Conservation (phyloP, 805 yeast species). For the Pichia cephalocereana region DNA sequence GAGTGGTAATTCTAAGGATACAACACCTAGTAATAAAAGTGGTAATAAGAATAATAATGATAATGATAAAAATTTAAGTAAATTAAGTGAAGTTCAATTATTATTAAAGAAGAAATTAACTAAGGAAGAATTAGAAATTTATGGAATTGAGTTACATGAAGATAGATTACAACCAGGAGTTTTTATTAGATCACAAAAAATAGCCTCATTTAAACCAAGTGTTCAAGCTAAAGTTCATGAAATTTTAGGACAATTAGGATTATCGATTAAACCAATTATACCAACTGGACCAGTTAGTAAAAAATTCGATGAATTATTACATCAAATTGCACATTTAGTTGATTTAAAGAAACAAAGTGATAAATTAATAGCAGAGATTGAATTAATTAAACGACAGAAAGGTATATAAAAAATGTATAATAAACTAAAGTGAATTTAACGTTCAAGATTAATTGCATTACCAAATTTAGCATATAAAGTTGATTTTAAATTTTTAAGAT, state of each 20-base stretch:
- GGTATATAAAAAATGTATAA: slow-evolving; percentile 11
- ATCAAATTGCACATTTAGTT: slow-evolving; percentile 58
- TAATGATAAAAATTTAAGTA: background rate
- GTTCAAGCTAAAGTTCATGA: slow-evolving; percentile 52
- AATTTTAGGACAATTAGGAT: slow-evolving; percentile 65
- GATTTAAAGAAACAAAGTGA: slow-evolving; percentile 85
- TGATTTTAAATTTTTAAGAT: slow-evolving; percentile 54
- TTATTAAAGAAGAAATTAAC: slow-evolving; percentile 49
- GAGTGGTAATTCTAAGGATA: background rate
- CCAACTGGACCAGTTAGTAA: slow-evolving; percentile 74
- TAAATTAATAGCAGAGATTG: slow-evolving; percentile 72
- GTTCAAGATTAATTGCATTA: slow-evolving; percentile 75
- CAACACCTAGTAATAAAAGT: background rate
- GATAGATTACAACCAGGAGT: slow-evolving; percentile 77
- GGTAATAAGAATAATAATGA: background rate
- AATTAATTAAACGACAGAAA: slow-evolving; percentile 32
- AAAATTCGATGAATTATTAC: slow-evolving; percentile 66
- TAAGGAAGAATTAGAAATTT: slow-evolving; percentile 71
- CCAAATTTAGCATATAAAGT: slow-evolving; percentile 87
- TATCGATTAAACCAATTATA: slow-evolving; percentile 78
- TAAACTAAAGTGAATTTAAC: slow-evolving; percentile 18
- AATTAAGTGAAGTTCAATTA: slow-evolving; percentile 20
- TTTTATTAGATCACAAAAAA: slow-evolving; percentile 66
- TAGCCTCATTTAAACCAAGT: slow-evolving; percentile 71
- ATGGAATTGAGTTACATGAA: slow-evolving; percentile 73